Base-by-base conservation (phyloP, 345 rosid species). In the Brassica carinata region DNA sequence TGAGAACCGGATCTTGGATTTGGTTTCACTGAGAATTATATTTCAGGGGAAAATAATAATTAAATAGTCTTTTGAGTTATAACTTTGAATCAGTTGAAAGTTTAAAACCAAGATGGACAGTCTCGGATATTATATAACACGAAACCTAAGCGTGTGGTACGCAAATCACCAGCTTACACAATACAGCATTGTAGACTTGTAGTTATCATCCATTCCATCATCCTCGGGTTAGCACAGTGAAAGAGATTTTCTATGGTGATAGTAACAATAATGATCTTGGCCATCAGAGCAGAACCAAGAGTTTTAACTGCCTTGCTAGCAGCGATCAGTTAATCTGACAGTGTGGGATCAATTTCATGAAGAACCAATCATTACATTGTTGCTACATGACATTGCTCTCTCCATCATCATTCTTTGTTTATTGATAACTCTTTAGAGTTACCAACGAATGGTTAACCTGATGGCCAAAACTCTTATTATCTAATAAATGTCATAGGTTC, bases 1-100 rank as follows among this genome's bases (percentile, higher is more conserved):
- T 4, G 67, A 51, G 64, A 79, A 66, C 36, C 6, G 36, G 48
- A 5, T 65, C 43, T 65, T 64, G 57, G 38, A 31, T 78, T 69
- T 11, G 27, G 64, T 71, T 71, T 70, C 18, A 14, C 4, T 23
- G 70, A 11, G 58, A 67, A 64, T 64, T 51, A 64, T 59, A 11
- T 64, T 14, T 45, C n/a, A 45, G n/a, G 31, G 38, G 9, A n/a
- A 64, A 64, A n/a, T 29, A 29, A 29, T 0, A 64, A 13, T 63
- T 29, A 29, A 13, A 29, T n/a, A 63, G 38, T 63, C 58, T 63
- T 29, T 64, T 30, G 5, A 30, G 19, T 64, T 29, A 30, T 30
- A 64, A 6, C 8, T n/a, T 64, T 27, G 36, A 27, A 11, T 11
- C n/a, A 27, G 14, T 11, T 5, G 11, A 62, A 58, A 43, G 2